Conservation (phyloP, 1,284 basidiomycete genomes). For the Boletus semigastroideus region DNA sequence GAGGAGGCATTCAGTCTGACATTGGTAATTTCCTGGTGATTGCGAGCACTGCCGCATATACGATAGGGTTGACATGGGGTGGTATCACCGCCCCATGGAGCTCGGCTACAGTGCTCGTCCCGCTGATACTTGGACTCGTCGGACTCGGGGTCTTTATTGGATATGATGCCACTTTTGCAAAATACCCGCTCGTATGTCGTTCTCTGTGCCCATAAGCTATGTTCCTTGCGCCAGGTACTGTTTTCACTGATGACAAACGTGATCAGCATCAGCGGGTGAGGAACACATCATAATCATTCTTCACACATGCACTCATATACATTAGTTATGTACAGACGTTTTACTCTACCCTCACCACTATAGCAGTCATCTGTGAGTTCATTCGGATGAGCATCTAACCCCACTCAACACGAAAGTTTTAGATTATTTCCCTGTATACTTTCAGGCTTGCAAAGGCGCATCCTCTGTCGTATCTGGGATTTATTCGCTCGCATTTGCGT, state of each 20-base stretch:
- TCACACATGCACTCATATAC: background rate
- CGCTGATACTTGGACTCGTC: slow-evolving; percentile 11
- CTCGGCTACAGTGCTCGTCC: slow-evolving; percentile 7
- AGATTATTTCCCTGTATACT: slow-evolving; percentile 15
- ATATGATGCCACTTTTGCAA: slow-evolving; percentile 12
- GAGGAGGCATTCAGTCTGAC: slow-evolving; percentile 2
- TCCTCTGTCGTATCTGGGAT: slow-evolving; percentile 7
- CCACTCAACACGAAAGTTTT: too few relatives aligned
- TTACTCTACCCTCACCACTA: background rate
- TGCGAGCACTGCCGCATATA: slow-evolving; percentile 8
- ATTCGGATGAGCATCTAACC: background rate
- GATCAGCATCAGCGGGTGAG: slow-evolving; percentile 17
- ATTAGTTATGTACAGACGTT: slow-evolving; percentile 13
- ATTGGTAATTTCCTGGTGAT: slow-evolving; percentile 15
- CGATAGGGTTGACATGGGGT: slow-evolving; percentile 15
- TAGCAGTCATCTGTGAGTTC: slow-evolving; percentile 3
- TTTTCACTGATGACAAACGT: slow-evolving; percentile 10
- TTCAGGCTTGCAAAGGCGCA: slow-evolving; percentile 11
- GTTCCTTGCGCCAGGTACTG: slow-evolving; percentile 9
- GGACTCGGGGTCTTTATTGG: slow-evolving; percentile 9
- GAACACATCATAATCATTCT: background rate
- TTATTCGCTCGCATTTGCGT: slow-evolving; percentile 4
- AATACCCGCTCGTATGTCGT: slow-evolving; percentile 12
- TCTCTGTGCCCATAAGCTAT: too few relatives aligned
- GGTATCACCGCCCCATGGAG: slow-evolving; percentile 12